Conservation (phyloP, 495 filamentous ascomycete species). For the Lasiosphaeria ovina region DNA sequence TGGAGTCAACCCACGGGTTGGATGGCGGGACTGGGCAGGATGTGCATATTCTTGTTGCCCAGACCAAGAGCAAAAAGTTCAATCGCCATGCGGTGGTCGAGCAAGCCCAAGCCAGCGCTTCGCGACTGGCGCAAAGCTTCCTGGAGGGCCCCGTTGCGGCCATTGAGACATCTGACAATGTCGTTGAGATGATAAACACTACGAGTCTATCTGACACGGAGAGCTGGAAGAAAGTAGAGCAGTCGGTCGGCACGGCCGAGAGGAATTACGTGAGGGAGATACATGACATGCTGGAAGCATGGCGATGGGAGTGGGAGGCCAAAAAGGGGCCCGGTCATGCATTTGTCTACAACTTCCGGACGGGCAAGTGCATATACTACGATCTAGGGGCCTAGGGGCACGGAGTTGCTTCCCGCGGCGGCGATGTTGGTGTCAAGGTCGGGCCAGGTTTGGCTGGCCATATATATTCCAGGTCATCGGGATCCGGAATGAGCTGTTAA, state of each 20-base stretch:
- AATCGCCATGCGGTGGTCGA: conserved; percentile 84
- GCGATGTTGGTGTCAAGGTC: neutral
- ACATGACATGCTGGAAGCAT: conserved; percentile 68
- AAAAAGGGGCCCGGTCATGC: conserved; percentile 56
- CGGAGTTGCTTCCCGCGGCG: neutral
- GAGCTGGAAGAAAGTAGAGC: conserved; percentile 80
- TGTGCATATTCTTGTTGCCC: conserved; percentile 77
- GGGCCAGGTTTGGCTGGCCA: neutral
- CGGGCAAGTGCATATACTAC: conserved; percentile 72
- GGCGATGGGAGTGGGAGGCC: conserved; percentile 57
- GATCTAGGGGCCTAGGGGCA: conserved; percentile 53
- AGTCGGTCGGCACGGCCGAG: conserved; percentile 72
- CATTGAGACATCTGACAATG: conserved; percentile 81
- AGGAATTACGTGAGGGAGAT: conserved; percentile 84
- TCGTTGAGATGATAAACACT: conserved; percentile 75
- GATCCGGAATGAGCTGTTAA: neutral
- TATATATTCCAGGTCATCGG: neutral
- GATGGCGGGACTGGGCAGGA: conserved; percentile 58
- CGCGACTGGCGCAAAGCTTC: conserved; percentile 62
- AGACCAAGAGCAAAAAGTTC: conserved; percentile 84
- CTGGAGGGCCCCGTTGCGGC: conserved; percentile 77
- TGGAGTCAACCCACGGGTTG: conserved; percentile 16
- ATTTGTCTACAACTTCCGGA: conserved; percentile 81
- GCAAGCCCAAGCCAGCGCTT: conserved; percentile 64
- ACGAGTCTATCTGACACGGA: conserved; percentile 79